Conservation (phyloP, 1,139 yeast species). For the Blastobotrys aristatus region DNA sequence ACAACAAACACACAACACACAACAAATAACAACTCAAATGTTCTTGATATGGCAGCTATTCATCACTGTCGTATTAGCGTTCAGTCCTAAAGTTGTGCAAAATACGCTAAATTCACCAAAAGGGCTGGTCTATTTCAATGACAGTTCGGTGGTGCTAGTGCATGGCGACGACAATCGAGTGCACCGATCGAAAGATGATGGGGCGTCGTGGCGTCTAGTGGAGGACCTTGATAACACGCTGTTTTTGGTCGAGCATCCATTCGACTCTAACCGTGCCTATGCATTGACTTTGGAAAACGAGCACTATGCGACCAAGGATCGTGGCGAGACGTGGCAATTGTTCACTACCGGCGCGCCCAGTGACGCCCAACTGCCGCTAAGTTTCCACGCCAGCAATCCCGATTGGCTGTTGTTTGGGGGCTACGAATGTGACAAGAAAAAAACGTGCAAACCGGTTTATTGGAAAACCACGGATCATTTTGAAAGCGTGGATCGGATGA, state of each 20-base stretch:
- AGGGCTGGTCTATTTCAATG: conserved; percentile 37
- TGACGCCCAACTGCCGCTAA: conserved; percentile 27
- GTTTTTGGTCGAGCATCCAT: conserved; percentile 43
- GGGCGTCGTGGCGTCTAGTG: conserved; percentile 47
- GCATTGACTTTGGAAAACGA: conserved; percentile 37
- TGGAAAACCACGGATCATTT: conserved; percentile 55
- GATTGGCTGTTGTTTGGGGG: conserved; percentile 42
- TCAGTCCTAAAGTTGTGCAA: conserved; percentile 7
- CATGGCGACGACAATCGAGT: conserved; percentile 34
- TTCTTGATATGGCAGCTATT: background rate
- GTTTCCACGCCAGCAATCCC: conserved; percentile 42
- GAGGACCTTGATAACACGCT: conserved; percentile 30
- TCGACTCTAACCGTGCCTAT: conserved; percentile 47
- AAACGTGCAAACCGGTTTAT: conserved; percentile 38
- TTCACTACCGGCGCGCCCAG: conserved; percentile 33
- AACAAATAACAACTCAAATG: conserved; percentile 1
- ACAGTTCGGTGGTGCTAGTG: conserved; percentile 36
- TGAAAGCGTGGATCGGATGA: conserved; percentile 40
- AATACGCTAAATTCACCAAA: conserved; percentile 11
- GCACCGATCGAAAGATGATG: conserved; percentile 52
- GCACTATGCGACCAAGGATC: conserved; percentile 52
- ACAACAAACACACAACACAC: background rate
- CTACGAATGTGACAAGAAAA: conserved; percentile 36
- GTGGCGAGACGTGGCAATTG: conserved; percentile 53
- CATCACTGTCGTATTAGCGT: background rate